Conservation (phyloP, 805 yeast species). For the Myxozyma melibiosi region DNA sequence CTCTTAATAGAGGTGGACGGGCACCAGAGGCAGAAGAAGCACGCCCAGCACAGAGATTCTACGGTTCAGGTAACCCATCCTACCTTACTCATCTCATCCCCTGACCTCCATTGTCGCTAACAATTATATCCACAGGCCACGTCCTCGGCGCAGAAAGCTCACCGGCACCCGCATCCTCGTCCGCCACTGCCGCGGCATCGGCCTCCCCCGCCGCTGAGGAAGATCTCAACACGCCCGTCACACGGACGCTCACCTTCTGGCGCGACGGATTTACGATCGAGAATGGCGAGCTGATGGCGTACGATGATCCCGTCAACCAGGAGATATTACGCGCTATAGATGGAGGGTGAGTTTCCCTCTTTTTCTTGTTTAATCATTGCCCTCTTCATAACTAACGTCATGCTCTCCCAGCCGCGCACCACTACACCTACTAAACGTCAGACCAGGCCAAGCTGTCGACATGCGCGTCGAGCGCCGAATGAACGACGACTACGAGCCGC, state of each 20-base stretch:
- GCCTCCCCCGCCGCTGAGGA: slow-evolving; percentile 43
- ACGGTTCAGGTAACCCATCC: slow-evolving; percentile 20
- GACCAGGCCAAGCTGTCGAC: slow-evolving; percentile 90
- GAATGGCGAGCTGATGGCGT: slow-evolving; percentile 81
- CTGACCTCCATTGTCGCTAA: neutral
- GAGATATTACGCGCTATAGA: slow-evolving; percentile 76
- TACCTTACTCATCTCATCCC: neutral
- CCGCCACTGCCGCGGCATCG: slow-evolving; percentile 48
- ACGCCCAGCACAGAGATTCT: slow-evolving; percentile 6
- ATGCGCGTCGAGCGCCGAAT: slow-evolving; percentile 79
- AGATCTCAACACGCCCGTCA: slow-evolving; percentile 53
- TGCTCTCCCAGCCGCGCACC: slow-evolving; percentile 67
- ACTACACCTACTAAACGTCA: slow-evolving; percentile 73
- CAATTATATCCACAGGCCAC: slow-evolving; percentile 21
- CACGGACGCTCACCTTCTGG: slow-evolving; percentile 91
- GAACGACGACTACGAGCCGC: slow-evolving; percentile 79
- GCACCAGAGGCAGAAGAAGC: slow-evolving; percentile 10
- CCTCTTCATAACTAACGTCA: neutral
- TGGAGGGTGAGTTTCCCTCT: slow-evolving; percentile 53
- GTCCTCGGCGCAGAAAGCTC: slow-evolving; percentile 29
- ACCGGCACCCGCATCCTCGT: slow-evolving; percentile 10
- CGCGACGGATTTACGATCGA: slow-evolving; percentile 94
- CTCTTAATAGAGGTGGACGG: slow-evolving; percentile 17
- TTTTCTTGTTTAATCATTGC: neutral
- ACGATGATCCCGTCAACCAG: slow-evolving; percentile 90